Evolutionary conservation across 139 green algal species (phyloP).

Genomic region (Chlamydomonas asymmetrica): DNA sequence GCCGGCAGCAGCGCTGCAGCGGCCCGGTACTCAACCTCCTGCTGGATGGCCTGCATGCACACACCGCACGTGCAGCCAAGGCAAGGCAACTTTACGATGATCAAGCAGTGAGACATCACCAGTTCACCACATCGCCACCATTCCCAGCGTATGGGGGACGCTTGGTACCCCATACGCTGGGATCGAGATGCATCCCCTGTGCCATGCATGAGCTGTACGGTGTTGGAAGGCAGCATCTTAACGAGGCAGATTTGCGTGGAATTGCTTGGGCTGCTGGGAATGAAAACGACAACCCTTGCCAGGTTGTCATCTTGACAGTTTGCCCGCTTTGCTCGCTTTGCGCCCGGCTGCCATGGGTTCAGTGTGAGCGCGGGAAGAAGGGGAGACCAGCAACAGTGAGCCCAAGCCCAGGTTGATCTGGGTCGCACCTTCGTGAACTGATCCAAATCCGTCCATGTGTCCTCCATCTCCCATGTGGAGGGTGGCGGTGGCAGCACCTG

Average conservation of each 20-base stretch:
- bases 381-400: not conserved
- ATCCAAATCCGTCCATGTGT: constrained; percentile 16
- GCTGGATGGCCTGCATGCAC: constrained; percentile 4
- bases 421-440: constrained; percentile 17
- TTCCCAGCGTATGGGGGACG: too few species aligned
- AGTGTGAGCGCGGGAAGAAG: not conserved
- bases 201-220: not conserved
- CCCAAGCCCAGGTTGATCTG: not conserved
- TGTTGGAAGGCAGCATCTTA: not conserved
- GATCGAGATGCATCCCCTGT: too few species aligned
- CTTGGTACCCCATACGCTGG: too few species aligned
- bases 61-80: too few species aligned
- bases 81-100: too few species aligned
- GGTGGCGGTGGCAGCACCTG: constrained; percentile 17
- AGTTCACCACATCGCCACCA: too few species aligned
- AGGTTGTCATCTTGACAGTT: not conserved
- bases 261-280: too few species aligned
- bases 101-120: too few species aligned
- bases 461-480: constrained; percentile 22
- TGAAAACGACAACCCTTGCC: too few species aligned
- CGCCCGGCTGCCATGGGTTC: not conserved
- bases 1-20: not conserved
- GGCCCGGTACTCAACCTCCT: constrained; percentile 16
- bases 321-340: not conserved
- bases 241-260: not conserved